Base-by-base conservation (phyloP, 2,329 filamentous ascomycete species). In the Colletotrichum filicis region DNA sequence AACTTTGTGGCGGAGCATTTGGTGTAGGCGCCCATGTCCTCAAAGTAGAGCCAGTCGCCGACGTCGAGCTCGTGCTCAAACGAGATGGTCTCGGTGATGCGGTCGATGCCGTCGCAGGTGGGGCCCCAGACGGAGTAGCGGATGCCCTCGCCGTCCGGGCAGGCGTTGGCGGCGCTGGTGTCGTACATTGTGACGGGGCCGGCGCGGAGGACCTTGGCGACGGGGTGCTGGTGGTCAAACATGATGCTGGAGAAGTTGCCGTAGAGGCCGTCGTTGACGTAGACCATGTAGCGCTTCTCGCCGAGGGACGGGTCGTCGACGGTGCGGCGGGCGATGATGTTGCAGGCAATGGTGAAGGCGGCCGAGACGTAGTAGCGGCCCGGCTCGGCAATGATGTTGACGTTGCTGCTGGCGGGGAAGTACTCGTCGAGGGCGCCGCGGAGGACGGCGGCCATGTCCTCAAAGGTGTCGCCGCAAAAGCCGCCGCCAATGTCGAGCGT, bases 171-270 rank as follows among this genome's bases (percentile, higher is more conserved):
- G 78, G 85, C 79, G 76, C 85, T 69, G 75, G 87, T 85, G 83
- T 92, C 85, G 81, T 92, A 92, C 79, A 91, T 80, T 75, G 89
- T 88, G 73, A 86, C 85, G 75, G 88, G 83, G 74, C 88, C 87
- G 24, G 88, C 86, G 76, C 91, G 92, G 67, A 99, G 87, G 71
- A 98, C 90, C 83, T 93, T 94, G 68, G 96, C 94, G 58, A 93
- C 85, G 1, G 97, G 97, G 79, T 97, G 90, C 88, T 99, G 97
- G 84, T 98, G 97, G 80, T 98, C 97, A 82, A 98, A 99, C 87
- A 98, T 98, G 88, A 98, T 98, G 90, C 95, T 97, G 76, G 95
- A 97, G 81, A 99, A 98, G 86, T 98, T 98, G 79, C 97, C 97
- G 80, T 99, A 99, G 66, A 98, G 93, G 32, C 97, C 97, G 78